Base-by-base conservation (phyloP, 1,284 basidiomycete species). In the Rhodotorula sp. region DNA sequence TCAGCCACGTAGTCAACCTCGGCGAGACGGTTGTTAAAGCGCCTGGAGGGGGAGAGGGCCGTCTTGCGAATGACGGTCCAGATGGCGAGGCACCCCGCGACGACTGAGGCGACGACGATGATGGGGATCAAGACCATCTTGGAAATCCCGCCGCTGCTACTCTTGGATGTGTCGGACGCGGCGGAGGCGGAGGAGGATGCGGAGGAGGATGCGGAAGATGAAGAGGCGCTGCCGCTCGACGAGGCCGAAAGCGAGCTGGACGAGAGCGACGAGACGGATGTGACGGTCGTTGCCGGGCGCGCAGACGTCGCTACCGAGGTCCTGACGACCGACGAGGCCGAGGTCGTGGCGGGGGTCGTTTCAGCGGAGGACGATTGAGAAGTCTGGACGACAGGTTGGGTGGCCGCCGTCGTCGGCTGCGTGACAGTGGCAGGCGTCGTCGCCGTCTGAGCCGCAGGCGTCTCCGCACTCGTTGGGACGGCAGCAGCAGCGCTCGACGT, bases 11-110 rank as follows among this genome's bases (percentile, higher is more conserved):
- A 76, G 48, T 71, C 73, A 64, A 76, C 73, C 34, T 71, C 71
- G 22, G 63, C 68, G 62, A 76, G 73, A 51, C 68, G 69, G 50
- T 64, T 60, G 24, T 76, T 71, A 65, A 76, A 76, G 31, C 62
- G 56, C 34, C 67, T 64, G 26, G 69, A 71, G 26, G 75, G 71
- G 40, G 64, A 67, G 71, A 76, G 69, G 44, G 63, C 64, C 46
- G 68, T 70, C 60, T 75, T 73, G 55, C 72, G 69, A 46, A 74
- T 56, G 61, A 70, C 61, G 30, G 73, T 75, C 75, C 75, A 76
- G 40, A 73, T 64, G 24, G 69, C 71, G 30, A 61, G 68, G 40
- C 69, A 57, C 10, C 64, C 57, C 18, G 61, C 75, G 26, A 76
- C 63, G 47, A 54, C 64, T 3, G 54, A 53, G 2, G 71, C 75